Base-by-base conservation (phyloP, 2,329 filamentous ascomycete species). In the Trichoderma oligosporum region DNA sequence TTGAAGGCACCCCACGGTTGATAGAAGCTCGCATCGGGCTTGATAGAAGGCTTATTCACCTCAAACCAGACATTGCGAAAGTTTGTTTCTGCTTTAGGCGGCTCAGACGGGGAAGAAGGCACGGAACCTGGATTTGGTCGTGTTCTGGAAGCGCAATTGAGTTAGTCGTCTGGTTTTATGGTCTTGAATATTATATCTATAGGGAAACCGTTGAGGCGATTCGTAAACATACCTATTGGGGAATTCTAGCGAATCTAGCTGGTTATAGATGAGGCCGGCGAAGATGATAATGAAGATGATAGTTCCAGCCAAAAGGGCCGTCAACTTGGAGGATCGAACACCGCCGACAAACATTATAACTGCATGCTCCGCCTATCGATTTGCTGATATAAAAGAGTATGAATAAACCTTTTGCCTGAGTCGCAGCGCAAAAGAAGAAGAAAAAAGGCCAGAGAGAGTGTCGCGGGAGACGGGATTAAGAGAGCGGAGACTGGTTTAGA, bases 61-160 rank as follows among this genome's bases (percentile, higher is more conserved):
- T 73, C 61, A 41, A 73, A 59, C 59, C 68, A 75, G 49, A 68
- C 65, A 4, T 68, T 56, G 36, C 68, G 69, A 16, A 72, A 61
- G 38, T 16, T 46, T n/a, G 47, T n/a, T 4, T 44, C 38, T 4
- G 36, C 14, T 16, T 42, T 36, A 35, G 25, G 33, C 4, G 36
- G 25, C n/a, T 55, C 25, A 12, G 49, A 39, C 31, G 22, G 41
- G 5, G 12, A 18, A 16, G 46, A 36, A 20, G 49, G 27, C 9
- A 11, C 27, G 20, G 39, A 25, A 16, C 45, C 45, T 25, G 29
- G 1, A 29, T 49, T 49, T 57, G 42, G 14, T 27, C 51, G 45
- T 12, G 44, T 51, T 20, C 45, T 57, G 31, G 27, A 51, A 24
- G 35, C 22, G 45, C 4, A 3, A 18, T 7, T 24, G n/a, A 8